These are phyloP conservation scores for Quercus robur DNA, from an alignment of 306 rosid genomes.

Conservation along the genomic window DNA sequence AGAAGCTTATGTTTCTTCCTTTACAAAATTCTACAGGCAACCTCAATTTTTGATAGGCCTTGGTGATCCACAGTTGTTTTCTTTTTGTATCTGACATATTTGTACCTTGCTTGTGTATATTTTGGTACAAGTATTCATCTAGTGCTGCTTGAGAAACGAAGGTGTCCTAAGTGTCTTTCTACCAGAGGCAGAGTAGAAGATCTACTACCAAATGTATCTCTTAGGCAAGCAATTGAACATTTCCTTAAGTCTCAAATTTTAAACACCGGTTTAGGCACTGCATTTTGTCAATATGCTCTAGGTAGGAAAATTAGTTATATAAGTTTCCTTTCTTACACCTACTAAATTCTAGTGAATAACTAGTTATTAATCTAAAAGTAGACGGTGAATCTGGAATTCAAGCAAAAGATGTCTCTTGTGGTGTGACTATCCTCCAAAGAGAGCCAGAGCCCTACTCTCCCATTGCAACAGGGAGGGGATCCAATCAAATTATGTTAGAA, in stretches of 20 bases:
- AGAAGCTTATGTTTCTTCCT: not conserved
- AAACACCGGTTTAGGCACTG: constrained; percentile 13
- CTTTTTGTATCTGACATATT: not conserved
- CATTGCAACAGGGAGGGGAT: constrained; percentile 30
- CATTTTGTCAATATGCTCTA: constrained; percentile 27
- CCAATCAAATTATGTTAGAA: constrained; percentile 24
- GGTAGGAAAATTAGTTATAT: constrained; percentile 10
- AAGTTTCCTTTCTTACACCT: not conserved
- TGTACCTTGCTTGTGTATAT: not conserved
- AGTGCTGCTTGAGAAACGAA: constrained; percentile 28
- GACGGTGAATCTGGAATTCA: constrained; percentile 51
- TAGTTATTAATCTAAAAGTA: constrained; percentile 12
- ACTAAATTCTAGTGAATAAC: not conserved
- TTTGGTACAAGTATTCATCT: constrained; percentile 31
- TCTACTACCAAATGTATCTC: constrained; percentile 45
- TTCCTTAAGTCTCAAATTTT: constrained; percentile 34
- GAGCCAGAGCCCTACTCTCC: constrained; percentile 27
- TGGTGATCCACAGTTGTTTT: not conserved
- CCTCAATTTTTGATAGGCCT: not conserved
- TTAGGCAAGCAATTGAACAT: constrained; percentile 39
- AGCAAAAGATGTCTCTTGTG: constrained; percentile 20
- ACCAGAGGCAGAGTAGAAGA: constrained; percentile 27
- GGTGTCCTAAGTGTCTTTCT: constrained; percentile 43
- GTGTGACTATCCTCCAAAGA: constrained; percentile 14
- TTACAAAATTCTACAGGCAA: not conserved